Evolutionary conservation across 1,139 yeast genomes (phyloP), one percentile per base, ranked within the genome.

Genomic region (Suhomyces bribrorum): DNA sequence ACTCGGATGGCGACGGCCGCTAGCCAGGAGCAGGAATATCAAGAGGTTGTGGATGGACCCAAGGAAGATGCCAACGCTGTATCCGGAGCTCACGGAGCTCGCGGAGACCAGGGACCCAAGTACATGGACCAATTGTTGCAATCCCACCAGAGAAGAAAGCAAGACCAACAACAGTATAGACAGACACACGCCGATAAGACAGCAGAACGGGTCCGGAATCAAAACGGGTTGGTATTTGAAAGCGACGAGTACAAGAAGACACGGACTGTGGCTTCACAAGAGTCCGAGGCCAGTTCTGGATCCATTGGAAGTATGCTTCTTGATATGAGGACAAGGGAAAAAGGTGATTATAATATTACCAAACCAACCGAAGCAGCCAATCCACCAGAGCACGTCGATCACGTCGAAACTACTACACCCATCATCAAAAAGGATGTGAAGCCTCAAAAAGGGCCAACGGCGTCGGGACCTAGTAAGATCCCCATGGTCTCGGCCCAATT

Each of bases 141-240:
- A 20, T 31, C 46, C 11, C 38, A 37, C 29, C 27, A 37, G 22
- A 29, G 31, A 14, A 34, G 48, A 5, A 39, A 45, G 7, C 23
- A 18, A 9, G 47, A 41, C n/a, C 43, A 35, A 12, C 32, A 18
- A 12, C 26, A 31, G 4, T 14, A 25, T 14, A 15, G 35, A n/a
- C 22, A 33, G n/a, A 31, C 38, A 2, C 7, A 31, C 8, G 38
- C 37, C 11, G 39, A 27, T 3, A 31, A 17, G 16, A 27, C 23
- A 3, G 35, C 32, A 7, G 23, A 36, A 7, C 15, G 8, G 13
- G 20, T 29, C 9, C 25, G 25, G 6, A 14, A 23, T 4, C 33
- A 30, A 8, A 34, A 32, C 7, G 38, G 36, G 12, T 6, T 38
- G 7, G 41, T 41, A 29, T 45, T 43, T 24, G 48, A 45, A 24